Evolutionary conservation across 371 early-diverging fungal genomes (phyloP).

Genomic region (Dinochytrium kinnereticum): DNA sequence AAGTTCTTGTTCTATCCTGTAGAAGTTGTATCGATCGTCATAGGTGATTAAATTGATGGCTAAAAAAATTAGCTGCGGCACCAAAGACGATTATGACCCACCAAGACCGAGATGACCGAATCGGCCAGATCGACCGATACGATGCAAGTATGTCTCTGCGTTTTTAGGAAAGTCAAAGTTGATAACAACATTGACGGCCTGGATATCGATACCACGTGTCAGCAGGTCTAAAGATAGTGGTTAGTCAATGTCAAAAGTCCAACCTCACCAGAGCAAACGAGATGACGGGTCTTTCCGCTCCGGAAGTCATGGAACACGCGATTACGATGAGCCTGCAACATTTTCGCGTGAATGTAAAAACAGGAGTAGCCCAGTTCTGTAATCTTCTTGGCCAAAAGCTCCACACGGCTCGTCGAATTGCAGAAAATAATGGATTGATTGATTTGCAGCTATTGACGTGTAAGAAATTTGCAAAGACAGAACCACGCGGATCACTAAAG

Average conservation of each 20-base stretch:
- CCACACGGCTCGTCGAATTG: constrained; percentile 97
- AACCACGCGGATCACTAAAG: constrained; percentile 15
- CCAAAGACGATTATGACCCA: neutral
- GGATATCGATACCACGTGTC: constrained; percentile 99
- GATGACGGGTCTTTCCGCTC: constrained; percentile 92
- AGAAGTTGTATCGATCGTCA: constrained; percentile 94
- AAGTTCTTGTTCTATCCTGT: constrained; percentile 95
- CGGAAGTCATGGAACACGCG: constrained; percentile 98
- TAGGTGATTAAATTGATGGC: constrained; percentile 98
- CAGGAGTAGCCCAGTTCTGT: constrained; percentile 98
- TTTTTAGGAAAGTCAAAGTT: constrained; percentile 99
- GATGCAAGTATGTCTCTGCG: constrained; percentile 98
- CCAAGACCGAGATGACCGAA: constrained; percentile 95
- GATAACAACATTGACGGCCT: constrained; percentile 99
- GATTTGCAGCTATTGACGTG: constrained; percentile 78
- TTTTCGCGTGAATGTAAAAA: constrained; percentile 97
- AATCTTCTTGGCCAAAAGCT: constrained; percentile 96
- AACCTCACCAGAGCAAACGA: constrained; percentile 84
- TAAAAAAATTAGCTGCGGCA: neutral
- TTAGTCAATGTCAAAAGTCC: neutral
- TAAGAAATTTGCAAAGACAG: neutral
- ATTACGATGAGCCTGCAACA: constrained; percentile 98
- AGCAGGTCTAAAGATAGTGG: constrained; percentile 78
- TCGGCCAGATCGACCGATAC: constrained; percentile 96
- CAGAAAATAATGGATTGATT: constrained; percentile 99